Evolutionary conservation across 139 green algal species (phyloP).

Genomic region (Chlamydomonas urium): DNA sequence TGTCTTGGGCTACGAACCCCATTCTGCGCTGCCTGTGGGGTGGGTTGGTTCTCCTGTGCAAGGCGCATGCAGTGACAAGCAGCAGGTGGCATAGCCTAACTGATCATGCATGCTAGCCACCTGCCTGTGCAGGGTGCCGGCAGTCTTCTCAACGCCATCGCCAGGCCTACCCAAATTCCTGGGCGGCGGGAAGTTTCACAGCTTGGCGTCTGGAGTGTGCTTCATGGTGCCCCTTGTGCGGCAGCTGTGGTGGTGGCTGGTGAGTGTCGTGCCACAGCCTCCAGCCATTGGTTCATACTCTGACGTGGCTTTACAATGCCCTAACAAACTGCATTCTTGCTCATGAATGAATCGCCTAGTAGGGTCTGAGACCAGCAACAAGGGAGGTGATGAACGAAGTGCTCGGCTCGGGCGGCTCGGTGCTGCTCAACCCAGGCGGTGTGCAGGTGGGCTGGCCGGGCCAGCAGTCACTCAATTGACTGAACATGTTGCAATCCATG

Average conservation of each 20-base stretch:
- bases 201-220: constrained; percentile 25
- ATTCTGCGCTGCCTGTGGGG: constrained; percentile 10
- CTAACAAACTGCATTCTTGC: background rate
- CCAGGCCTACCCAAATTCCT: constrained; percentile 10
- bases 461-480: background rate
- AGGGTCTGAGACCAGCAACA: constrained; percentile 44
- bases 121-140: no score
- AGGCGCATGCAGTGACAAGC: no score
- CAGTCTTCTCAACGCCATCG: constrained; percentile 2
- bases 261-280: no score
- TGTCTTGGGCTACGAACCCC: constrained; percentile 12
- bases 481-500: background rate
- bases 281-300: no score
- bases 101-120: no score
- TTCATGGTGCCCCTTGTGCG: constrained; percentile 57
- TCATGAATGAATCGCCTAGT: background rate
- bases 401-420: constrained; percentile 30
- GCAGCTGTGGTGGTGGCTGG: constrained; percentile 73
- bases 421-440: constrained; percentile 60
- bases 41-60: no score
- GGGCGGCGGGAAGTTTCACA: constrained; percentile 10
- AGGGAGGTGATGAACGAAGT: constrained; percentile 28
- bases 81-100: no score
- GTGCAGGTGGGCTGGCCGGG: constrained; percentile 30
- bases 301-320: no score